Percentiles rank a stretch among this genome's conserved stretches.
Conservation (phyloP, 495 filamentous ascomycete species). For the Baudoinia panamericana region DNA sequence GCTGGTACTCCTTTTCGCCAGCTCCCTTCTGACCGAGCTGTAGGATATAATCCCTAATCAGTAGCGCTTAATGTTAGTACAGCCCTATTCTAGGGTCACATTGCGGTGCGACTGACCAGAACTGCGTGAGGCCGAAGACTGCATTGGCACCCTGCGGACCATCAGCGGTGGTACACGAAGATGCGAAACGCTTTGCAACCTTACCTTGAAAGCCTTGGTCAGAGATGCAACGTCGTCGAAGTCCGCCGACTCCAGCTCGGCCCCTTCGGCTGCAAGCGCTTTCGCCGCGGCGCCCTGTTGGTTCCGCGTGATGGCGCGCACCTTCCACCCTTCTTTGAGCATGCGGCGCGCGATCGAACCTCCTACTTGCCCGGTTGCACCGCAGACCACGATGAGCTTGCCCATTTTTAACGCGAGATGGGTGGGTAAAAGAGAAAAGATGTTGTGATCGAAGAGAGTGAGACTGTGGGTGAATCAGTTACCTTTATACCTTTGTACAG, state of each 20-base stretch:
- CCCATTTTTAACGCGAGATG: too few species aligned
- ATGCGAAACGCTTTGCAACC: not conserved
- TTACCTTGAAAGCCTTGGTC: slow-evolving; percentile 14
- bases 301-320: slow-evolving; percentile 20
- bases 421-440: too few species aligned
- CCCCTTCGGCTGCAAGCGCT: slow-evolving; percentile 14
- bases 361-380: not conserved
- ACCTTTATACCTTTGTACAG: too few species aligned
- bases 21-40: slow-evolving; percentile 10
- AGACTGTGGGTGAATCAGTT: not conserved
- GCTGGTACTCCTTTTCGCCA: slow-evolving; percentile 22
- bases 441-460: not conserved
- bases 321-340: slow-evolving; percentile 11
- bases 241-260: slow-evolving; percentile 17
- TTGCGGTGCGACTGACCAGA: not conserved
- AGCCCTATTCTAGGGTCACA: not conserved
- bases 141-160: slow-evolving; percentile 12
- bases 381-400: slow-evolving; percentile 2
- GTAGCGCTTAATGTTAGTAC: slow-evolving; percentile 7
- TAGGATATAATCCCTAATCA: slow-evolving; percentile 17
- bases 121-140: slow-evolving; percentile 21
- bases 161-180: too few species aligned
- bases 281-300: slow-evolving; percentile 11
- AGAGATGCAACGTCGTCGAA: slow-evolving; percentile 16
- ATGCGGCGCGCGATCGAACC: not conserved